phyloP scores from a whole-genome alignment of 129 eudicot species.

The Scalesia atractyloides region DNA sequence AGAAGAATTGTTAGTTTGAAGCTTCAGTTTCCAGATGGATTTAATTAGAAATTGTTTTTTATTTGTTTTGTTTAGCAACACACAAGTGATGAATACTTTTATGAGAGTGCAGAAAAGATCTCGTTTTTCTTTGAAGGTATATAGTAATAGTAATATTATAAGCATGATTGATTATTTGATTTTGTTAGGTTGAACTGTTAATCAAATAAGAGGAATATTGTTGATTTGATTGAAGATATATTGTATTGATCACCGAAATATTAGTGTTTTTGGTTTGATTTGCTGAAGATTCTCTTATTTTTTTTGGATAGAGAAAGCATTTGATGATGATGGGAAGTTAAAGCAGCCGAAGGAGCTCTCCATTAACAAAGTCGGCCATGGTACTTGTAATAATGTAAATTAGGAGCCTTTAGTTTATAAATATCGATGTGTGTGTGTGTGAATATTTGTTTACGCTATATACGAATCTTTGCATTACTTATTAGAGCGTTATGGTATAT shows the following conservation, averaged over 20 bases:
- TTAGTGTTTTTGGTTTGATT: background rate
- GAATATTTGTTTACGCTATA: too few species aligned
- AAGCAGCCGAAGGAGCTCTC: conserved; percentile 94
- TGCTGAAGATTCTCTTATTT: conserved; percentile 16
- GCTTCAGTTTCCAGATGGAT: background rate
- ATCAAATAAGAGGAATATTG: conserved; percentile 4
- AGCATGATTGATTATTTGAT: background rate
- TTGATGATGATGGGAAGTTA: conserved; percentile 82
- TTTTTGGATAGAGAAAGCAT: conserved; percentile 77
- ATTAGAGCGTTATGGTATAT: background rate
- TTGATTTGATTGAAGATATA: background rate
- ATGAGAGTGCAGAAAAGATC: conserved; percentile 90
- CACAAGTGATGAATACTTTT: conserved; percentile 81
- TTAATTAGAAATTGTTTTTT: background rate
- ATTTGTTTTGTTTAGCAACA: conserved; percentile 47
- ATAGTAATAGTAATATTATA: background rate
- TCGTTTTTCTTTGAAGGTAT: conserved; percentile 97
- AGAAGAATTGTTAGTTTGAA: background rate
- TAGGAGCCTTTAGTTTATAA: background rate
- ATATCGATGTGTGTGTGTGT: background rate
- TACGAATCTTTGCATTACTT: too few species aligned
- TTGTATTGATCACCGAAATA: background rate
- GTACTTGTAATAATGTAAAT: conserved; percentile 37
- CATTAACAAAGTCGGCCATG: conserved; percentile 99
- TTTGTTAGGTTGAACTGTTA: background rate